phyloP scores from a whole-genome alignment of 2,329 filamentous ascomycete genomes.

The Fusarium poae region DNA sequence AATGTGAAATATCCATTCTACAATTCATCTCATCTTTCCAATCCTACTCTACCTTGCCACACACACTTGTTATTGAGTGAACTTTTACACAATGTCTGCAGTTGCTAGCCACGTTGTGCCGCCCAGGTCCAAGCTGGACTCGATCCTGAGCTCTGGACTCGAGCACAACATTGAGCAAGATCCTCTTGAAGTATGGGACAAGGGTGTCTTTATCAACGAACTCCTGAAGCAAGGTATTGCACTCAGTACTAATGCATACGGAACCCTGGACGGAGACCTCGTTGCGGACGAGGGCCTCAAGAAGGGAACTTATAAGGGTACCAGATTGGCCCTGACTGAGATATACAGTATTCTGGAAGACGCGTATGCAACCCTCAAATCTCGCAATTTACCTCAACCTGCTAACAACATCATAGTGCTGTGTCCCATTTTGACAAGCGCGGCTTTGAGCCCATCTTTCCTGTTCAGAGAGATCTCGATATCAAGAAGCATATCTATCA shows the following conservation, averaged over 20 bases:
- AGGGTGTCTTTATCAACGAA: conserved; percentile 35
- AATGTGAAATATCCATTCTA: background rate
- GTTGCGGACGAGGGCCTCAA: conserved; percentile 12
- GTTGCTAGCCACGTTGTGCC: background rate
- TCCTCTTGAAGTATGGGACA: conserved; percentile 27
- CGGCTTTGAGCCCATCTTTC: conserved; percentile 26
- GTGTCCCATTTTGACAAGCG: conserved; percentile 12
- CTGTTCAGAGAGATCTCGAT: conserved; percentile 10
- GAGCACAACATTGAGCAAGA: conserved; percentile 16
- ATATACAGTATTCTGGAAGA: conserved; percentile 29
- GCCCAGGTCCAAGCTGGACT: conserved; percentile 7
- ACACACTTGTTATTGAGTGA: background rate
- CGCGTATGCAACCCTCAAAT: background rate
- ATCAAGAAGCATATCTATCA: conserved; percentile 18
- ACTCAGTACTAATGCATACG: conserved; percentile 16
- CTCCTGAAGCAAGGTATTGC: conserved; percentile 24
- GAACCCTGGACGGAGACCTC: background rate
- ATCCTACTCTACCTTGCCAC: background rate
- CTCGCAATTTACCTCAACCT: fast-evolving
- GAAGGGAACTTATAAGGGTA: conserved; percentile 28
- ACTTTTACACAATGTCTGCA: background rate
- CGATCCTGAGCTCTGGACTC: conserved; percentile 27
- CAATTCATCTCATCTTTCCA: background rate
- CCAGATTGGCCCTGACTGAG: conserved; percentile 26
- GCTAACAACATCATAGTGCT: conserved; percentile 2